Evolutionary conservation across 805 yeast species (phyloP).

Genomic region (Candida dendrica): DNA sequence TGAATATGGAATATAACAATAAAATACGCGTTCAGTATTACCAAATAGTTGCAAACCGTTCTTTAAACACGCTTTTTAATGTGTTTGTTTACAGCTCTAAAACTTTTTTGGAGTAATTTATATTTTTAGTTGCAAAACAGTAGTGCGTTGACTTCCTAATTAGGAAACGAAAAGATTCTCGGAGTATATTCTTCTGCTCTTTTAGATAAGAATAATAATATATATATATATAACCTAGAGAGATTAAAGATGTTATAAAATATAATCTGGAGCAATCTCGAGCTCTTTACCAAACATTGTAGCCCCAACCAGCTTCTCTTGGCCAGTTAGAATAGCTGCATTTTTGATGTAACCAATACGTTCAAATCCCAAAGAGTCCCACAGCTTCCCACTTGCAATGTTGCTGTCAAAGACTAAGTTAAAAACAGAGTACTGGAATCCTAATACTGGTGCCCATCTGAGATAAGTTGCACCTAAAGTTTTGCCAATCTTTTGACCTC

Average conservation of each 20-base stretch:
- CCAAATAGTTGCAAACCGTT: neutral
- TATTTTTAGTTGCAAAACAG: neutral
- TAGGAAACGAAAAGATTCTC: neutral
- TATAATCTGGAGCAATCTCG: conserved; percentile 1
- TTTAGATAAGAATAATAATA: too few species aligned
- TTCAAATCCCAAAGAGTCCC: conserved; percentile 82
- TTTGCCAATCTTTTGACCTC: conserved; percentile 68
- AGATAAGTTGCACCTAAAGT: conserved; percentile 64
- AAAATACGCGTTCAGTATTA: neutral
- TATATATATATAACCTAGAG: too few species aligned
- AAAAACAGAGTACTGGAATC: conserved; percentile 78
- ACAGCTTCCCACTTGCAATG: conserved; percentile 62
- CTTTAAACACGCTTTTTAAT: neutral
- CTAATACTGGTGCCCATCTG: conserved; percentile 67
- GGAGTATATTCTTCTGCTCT: too few species aligned
- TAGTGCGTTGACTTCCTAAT: conserved; percentile 1
- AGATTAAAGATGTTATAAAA: too few species aligned
- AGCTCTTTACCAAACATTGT: conserved; percentile 66
- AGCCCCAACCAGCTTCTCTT: conserved; percentile 63
- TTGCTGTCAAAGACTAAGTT: conserved; percentile 83
- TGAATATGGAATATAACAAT: too few species aligned
- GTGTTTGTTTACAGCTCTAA: neutral
- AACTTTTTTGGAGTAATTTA: neutral
- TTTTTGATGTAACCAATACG: conserved; percentile 67
- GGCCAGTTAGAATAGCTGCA: conserved; percentile 69